A percentile compares a stretch with the other conserved stretches of the same genome.
phyloP scores from a whole-genome alignment of 306 rosid genomes.

The Mimosa pudica region DNA sequence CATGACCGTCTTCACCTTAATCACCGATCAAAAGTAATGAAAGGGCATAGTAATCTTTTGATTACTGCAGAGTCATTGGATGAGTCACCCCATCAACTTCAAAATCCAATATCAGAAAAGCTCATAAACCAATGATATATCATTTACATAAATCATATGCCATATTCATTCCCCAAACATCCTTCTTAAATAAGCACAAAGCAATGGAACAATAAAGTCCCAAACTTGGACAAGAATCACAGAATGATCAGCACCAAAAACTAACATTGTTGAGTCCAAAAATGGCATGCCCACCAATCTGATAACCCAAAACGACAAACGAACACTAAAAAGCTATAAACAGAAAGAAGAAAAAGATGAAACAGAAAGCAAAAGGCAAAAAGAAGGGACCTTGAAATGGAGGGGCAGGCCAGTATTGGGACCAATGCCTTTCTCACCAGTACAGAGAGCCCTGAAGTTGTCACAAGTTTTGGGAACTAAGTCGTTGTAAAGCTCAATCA shows the following conservation, averaged over 20 bases:
- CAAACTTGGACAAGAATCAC: not conserved
- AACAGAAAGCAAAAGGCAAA: not conserved
- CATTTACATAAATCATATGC: not conserved
- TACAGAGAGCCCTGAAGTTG: constrained; percentile 79
- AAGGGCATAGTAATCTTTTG: constrained; percentile 10
- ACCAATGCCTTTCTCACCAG: constrained; percentile 91
- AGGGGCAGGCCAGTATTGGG: constrained; percentile 78
- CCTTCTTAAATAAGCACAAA: not conserved
- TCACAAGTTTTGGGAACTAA: constrained; percentile 61
- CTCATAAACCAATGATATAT: not conserved
- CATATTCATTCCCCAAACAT: constrained; percentile 11
- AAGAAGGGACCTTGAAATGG: constrained; percentile 69
- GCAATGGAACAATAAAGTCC: not conserved
- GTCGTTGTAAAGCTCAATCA: constrained; percentile 61
- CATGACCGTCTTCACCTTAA: constrained; percentile 24
- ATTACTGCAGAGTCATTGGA: constrained; percentile 26
- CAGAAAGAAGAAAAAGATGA: not conserved
- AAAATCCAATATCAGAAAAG: not conserved
- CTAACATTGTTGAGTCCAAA: constrained; percentile 2
- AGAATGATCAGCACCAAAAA: not conserved
- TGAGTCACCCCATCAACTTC: not conserved
- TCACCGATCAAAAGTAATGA: constrained; percentile 30
- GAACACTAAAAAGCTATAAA: not conserved
- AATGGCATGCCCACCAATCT: not conserved
- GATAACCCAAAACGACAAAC: not conserved